Evolutionary conservation across 2,329 filamentous ascomycete genomes (phyloP).

Genomic region (Pseudophaeomoniella oleicola): DNA sequence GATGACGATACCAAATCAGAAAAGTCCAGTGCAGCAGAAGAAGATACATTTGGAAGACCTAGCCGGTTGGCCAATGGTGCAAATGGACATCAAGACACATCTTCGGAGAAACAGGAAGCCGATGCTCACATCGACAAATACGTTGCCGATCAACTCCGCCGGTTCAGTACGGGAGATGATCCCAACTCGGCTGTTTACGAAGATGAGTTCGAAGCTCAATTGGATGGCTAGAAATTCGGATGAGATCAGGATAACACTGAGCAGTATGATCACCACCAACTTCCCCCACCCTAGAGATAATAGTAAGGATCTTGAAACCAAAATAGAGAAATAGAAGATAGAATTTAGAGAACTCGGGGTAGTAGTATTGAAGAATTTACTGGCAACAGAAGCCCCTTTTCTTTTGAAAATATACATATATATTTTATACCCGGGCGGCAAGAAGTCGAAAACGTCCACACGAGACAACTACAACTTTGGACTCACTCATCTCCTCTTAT

Average conservation of each 20-base stretch:
- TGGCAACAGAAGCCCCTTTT: no score
- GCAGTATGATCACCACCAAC: not conserved
- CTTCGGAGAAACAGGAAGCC: constrained; percentile 33
- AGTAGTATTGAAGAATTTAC: no score
- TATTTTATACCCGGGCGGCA: no score
- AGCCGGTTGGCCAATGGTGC: constrained; percentile 5
- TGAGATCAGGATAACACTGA: not conserved
- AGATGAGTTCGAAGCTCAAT: constrained; percentile 48
- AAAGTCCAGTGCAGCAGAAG: constrained; percentile 3
- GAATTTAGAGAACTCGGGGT: no score
- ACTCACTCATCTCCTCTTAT: no score
- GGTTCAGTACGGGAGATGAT: constrained; percentile 47
- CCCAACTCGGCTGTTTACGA: constrained; percentile 33
- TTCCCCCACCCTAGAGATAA: no score
- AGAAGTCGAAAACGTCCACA: no score
- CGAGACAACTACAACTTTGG: no score
- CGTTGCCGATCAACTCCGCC: constrained; percentile 64
- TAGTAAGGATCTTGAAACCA: no score
- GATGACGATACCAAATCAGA: not conserved
- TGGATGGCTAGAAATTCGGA: constrained; percentile 22
- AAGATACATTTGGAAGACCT: constrained; percentile 10
- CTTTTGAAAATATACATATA: no score
- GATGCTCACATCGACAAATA: constrained; percentile 66
- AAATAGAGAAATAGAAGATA: no score
- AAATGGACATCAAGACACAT: constrained; percentile 8